Percentiles rank a stretch among this genome's conserved stretches.
phyloP scores from a whole-genome alignment of 2,329 filamentous ascomycete genomes.

The Claviceps lovelessii region DNA sequence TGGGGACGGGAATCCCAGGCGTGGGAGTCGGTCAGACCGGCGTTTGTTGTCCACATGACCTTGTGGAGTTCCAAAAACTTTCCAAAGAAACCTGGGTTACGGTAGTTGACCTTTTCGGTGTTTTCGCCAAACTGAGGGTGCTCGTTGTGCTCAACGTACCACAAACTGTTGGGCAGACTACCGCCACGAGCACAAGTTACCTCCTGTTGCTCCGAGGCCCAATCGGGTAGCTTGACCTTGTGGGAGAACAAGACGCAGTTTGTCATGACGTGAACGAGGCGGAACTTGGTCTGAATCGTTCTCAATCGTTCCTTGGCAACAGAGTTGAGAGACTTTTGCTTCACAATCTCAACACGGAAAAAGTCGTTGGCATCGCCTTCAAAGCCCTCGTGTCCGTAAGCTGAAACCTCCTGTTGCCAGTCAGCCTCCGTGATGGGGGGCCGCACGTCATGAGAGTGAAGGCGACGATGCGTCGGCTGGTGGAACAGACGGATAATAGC shows the following conservation, averaged over 20 bases:
- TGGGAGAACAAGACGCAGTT: constrained; percentile 94
- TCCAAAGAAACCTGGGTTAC: constrained; percentile 83
- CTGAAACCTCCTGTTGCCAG: constrained; percentile 93
- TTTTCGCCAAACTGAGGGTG: constrained; percentile 62
- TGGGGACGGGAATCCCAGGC: constrained; percentile 93
- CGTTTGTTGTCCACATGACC: constrained; percentile 99
- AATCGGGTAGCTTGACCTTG: constrained; percentile 96
- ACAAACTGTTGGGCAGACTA: constrained; percentile 88
- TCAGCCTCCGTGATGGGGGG: constrained; percentile 74
- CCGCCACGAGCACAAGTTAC: constrained; percentile 92
- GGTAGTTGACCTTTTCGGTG: constrained; percentile 92
- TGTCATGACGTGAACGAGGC: constrained; percentile 89
- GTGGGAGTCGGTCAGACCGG: constrained; percentile 88
- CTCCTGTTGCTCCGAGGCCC: constrained; percentile 96
- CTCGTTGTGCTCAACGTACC: constrained; percentile 87
- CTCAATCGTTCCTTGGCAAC: constrained; percentile 72
- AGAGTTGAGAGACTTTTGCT: constrained; percentile 66
- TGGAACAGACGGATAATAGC: constrained; percentile 75
- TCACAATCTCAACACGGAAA: constrained; percentile 90
- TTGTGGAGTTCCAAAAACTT: constrained; percentile 96
- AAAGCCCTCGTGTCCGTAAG: constrained; percentile 94
- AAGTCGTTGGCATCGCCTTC: constrained; percentile 92
- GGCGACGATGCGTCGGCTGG: constrained; percentile 63
- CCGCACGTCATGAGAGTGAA: constrained; percentile 92
- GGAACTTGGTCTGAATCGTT: constrained; percentile 95